Evolutionary conservation across 345 rosid species (phyloP), one percentile per base, ranked within the genome.

Genomic region (rapeseed (Brassica napus)): DNA sequence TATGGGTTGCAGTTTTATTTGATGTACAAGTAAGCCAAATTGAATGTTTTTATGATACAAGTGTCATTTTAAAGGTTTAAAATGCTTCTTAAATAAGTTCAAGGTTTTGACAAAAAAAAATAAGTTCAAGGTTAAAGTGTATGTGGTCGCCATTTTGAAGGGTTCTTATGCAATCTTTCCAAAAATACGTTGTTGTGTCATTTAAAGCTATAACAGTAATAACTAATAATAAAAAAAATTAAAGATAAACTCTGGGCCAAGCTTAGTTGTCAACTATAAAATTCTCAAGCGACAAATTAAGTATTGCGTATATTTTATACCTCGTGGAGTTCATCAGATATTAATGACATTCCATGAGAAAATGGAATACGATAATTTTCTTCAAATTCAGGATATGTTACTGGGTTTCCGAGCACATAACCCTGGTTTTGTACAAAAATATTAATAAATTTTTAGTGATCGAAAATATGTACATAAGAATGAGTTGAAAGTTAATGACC

Each of bases 261-360:
- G 47, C 11, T 39, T 39, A 39, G 8, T 39, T 39, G 11, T 39
- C 47, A 39, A 39, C 47, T 39, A 39, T 9, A 39, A 39, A 39
- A 39, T 39, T 8, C 47, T 34, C 47, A 39, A 39, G 47, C 47
- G 11, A 39, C 47, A 39, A 42, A 11, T 42, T 42, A 3, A 42
- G 10, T 2, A 11, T 52, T 34, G 9, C 12, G n/a, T 14, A 35
- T 1, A 32, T 10, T 34, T 23, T 2, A 26, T 23, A 86, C 92
- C 89, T 85, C 67, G 32, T 83, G 88, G 31, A 88, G 84, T 54
- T 86, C 82, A 77, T 84, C 85, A 3, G 90, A 88, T 35, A 90
- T 85, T 2, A 90, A 81, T 16, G 86, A 73, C 88, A 84, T 75
- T 6, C 85, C 83, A 39, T 86, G 85, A 47, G 89, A 78, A 58